Evolutionary conservation across 2,329 filamentous ascomycete species (phyloP).

Genomic region (Ophiostoma fasciatum): DNA sequence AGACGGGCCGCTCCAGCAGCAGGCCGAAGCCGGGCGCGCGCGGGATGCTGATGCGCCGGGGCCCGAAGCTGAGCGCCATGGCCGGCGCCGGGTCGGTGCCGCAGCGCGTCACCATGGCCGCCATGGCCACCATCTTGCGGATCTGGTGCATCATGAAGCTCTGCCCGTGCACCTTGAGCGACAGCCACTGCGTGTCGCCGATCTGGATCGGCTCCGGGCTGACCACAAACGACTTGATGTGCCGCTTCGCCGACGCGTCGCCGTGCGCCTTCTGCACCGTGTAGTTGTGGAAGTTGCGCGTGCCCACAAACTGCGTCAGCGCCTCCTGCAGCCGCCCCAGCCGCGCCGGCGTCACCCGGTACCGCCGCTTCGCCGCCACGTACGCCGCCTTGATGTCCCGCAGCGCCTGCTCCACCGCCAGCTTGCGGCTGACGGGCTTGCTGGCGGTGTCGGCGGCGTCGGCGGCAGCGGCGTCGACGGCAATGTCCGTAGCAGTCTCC

Average conservation of each 20-base stretch:
- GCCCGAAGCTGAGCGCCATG: constrained; percentile 59
- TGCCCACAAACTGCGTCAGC: constrained; percentile 65
- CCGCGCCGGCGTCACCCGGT: constrained; percentile 62
- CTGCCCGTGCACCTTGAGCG: constrained; percentile 89
- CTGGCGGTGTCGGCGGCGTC: constrained; percentile 17
- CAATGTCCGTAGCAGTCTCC: no score
- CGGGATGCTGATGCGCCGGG: constrained; percentile 68
- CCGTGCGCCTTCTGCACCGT: constrained; percentile 73
- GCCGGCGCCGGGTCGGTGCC: constrained; percentile 58
- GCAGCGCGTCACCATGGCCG: constrained; percentile 67
- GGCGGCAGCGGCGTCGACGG: no score
- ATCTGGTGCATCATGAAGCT: constrained; percentile 99
- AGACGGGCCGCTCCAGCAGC: constrained; percentile 79
- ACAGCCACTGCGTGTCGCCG: constrained; percentile 87
- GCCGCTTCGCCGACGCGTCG: constrained; percentile 74
- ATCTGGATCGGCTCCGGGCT: constrained; percentile 67
- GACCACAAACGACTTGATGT: constrained; percentile 83
- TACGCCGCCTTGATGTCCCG: constrained; percentile 71
- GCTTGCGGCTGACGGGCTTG: constrained; percentile 2
- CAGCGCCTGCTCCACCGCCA: constrained; percentile 46
- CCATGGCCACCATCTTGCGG: constrained; percentile 96
- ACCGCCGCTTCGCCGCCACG: constrained; percentile 65
- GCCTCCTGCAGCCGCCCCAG: constrained; percentile 61
- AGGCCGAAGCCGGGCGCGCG: constrained; percentile 86
- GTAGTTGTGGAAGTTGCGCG: constrained; percentile 93